Conservation (phyloP, 129 eudicot species). For the Cynara cardunculus region DNA sequence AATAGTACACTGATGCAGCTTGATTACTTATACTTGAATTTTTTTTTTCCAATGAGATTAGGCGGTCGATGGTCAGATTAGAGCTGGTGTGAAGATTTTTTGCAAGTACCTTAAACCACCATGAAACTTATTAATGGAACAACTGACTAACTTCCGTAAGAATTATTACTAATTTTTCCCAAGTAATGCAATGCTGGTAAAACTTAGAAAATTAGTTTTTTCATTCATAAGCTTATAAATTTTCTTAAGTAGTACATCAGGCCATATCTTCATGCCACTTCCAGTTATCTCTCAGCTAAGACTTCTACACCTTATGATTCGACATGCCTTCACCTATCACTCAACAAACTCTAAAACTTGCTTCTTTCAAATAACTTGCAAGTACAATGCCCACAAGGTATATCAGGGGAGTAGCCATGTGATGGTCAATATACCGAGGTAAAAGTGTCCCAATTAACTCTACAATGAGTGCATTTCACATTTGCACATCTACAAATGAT, state of each 20-base stretch:
- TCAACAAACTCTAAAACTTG: not conserved
- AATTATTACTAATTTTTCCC: not conserved
- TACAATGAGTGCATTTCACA: not conserved
- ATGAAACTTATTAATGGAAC: not conserved
- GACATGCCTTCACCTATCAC: not conserved
- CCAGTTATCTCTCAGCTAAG: not conserved
- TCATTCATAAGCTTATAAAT: not conserved
- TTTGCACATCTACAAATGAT: not conserved
- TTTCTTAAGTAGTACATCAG: not conserved
- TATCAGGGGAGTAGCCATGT: not conserved
- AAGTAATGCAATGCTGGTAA: not conserved
- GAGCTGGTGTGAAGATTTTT: not conserved
- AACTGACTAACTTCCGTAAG: not conserved
- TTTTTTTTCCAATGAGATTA: not conserved
- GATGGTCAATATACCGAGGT: not conserved
- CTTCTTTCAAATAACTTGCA: not conserved
- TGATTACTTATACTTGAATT: not conserved
- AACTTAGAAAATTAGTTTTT: not conserved
- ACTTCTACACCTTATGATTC: not conserved
- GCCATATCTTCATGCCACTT: not conserved
- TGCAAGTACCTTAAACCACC: not conserved
- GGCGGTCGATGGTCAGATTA: not conserved
- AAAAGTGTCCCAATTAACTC: not conserved
- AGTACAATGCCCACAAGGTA: not conserved
- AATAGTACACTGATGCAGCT: not conserved